Evolutionary conservation across 2,329 filamentous ascomycete species (phyloP), one percentile per base, ranked within the genome.

Genomic region (Talaromyces amestolkiae): DNA sequence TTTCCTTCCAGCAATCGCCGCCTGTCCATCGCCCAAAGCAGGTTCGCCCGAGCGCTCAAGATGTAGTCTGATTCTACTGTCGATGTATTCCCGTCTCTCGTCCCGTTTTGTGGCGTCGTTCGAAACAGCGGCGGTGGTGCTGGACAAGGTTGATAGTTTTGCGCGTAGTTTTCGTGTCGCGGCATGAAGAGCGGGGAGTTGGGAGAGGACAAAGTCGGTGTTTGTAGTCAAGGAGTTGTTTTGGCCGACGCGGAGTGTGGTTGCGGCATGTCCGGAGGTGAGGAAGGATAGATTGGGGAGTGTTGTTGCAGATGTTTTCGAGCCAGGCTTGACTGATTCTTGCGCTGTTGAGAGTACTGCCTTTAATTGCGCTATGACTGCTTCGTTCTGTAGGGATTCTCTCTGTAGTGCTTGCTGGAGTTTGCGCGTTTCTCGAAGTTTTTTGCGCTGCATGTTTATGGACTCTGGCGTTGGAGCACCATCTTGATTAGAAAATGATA

Each of bases 71-170:
- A 91, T 91, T 72, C 93, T 89, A 63, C 85, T 85, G 78, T 97
- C 93, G 58, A 98, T 88, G 75, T 98, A 98, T 69, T 90, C 86
- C 65, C 89, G 84, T 67, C 94, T 83, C 75, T 95, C 88, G 62
- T 88, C 85, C 45, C 88, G 85, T 80, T 87, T 91, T 54, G 84
- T 84, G 68, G 82, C 77, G 58, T 71, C 72, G 65, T 80, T 75
- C 0, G 75, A 71, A 3, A 59, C 37, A 11, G 51, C n/a, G 2
- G 77, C 72, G 0, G 74, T 70, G 24, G 69, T 70, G 47, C 24
- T 51, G 2, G 76, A 73, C 61, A 86, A 68, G 6, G 77, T 75
- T 5, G 77, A 76, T 33, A 96, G 79, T 66, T 89, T 87, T 0
- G 91, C 87, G 67, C 88, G 82, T 41, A 97, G 80, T 13, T 85